Evolutionary conservation across 768 basidiomycete species (phyloP), one percentile per base, ranked within the genome.

Genomic region (Cantharellus cinnabarinus): DNA sequence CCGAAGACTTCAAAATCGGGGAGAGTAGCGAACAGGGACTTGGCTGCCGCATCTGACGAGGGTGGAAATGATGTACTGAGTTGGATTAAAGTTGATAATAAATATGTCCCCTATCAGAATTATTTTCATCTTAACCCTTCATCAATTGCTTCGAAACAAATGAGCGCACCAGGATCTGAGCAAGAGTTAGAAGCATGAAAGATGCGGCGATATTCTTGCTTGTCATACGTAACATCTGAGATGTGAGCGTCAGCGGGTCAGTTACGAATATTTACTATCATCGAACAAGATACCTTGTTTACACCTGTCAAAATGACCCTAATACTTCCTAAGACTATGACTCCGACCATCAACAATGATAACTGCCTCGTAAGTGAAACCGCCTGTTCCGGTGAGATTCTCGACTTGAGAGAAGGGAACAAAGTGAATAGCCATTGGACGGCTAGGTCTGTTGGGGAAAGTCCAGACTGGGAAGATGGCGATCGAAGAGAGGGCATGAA

Each of bases 51-150:
- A 37, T 54, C 10, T 4, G 75, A 68, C 1, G 80, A 77, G 0
- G 80, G 80, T 2, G 88, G 88, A 68, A 90, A 88, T 5, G 82
- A 81, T 37, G 81, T 80, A 44, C 87, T 82, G 52, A 90, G 74
- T 67, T 90, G 88, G 7, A 89, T 80, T 54, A 89, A 71, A 0
- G 86, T 89, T 2, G 85, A 82, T 38, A 90, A 77, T 41, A 89
- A 77, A 67, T 90, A 90, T 50, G 85, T 83, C 5, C 82, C 84
- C 87, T 89, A 41, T 41, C 34, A 42, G 59, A 59, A 35, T 39
- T 42, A 35, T 35, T 52, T n/a, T 3, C 15, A 2, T 54, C 42
- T 34, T 39, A 50, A 29, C 42, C 29, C 35, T 10, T 7, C 10
- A 37, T 10, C 10, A 54, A 37, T 7, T 7, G 1, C 14, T 37